Percentiles rank a stretch among this genome's conserved stretches.
These are phyloP conservation scores for Tubosaeta brunneosetosa DNA, from an alignment of 768 basidiomycete genomes.

Conservation along the genomic window DNA sequence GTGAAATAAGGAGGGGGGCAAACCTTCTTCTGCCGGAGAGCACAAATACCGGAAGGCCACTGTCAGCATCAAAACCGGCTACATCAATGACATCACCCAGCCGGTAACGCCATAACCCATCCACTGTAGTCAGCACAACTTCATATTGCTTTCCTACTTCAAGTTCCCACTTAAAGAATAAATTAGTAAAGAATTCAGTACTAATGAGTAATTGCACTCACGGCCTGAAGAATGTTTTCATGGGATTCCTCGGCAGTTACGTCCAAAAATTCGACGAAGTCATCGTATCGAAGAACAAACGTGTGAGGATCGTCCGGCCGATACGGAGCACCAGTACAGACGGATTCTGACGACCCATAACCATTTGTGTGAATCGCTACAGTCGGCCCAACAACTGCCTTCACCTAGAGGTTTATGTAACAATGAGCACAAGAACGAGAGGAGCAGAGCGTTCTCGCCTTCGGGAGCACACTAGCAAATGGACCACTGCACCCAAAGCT, in stretches of 20 bases:
- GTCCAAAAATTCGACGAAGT: background rate
- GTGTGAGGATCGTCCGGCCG: background rate
- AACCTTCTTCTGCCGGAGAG: no score
- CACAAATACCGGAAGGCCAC: no score
- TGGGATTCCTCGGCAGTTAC: background rate
- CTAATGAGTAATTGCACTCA: no score
- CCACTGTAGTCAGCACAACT: no score
- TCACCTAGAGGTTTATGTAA: background rate
- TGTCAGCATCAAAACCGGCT: no score
- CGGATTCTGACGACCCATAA: slow-evolving; percentile 1
- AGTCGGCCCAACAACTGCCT: slow-evolving; percentile 1
- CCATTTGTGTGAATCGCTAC: background rate
- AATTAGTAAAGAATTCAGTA: no score
- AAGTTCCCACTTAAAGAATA: no score
- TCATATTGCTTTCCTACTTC: no score
- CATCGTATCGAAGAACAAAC: background rate
- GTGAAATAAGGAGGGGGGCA: no score
- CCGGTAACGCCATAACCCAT: background rate
- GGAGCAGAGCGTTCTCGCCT: background rate
- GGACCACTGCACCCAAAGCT: slow-evolving; percentile 2
- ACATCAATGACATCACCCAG: background rate
- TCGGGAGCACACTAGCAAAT: background rate
- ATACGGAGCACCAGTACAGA: background rate
- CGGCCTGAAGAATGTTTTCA: background rate
- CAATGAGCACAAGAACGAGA: background rate